Conservation (phyloP, 352 stramenopile genomes). For the Phytophthora kernoviae region DNA sequence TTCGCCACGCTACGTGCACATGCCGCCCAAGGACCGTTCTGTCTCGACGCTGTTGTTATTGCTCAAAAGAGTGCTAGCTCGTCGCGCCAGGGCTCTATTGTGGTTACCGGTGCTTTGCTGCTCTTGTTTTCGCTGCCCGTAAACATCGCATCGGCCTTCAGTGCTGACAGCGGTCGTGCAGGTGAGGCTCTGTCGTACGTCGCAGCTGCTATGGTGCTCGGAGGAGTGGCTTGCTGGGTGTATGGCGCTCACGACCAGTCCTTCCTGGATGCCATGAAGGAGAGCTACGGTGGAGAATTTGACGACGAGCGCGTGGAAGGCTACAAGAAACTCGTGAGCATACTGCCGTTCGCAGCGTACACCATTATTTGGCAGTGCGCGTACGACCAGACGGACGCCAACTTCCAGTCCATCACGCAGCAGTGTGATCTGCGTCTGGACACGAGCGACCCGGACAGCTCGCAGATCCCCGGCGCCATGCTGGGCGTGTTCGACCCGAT, state of each 20-base stretch:
- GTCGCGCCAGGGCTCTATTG: constrained; percentile 29
- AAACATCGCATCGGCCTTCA: constrained; percentile 65
- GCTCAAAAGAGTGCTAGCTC: constrained; percentile 24
- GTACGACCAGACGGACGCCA: constrained; percentile 64
- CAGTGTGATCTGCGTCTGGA: constrained; percentile 56
- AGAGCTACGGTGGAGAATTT: constrained; percentile 45
- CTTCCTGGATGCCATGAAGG: constrained; percentile 55
- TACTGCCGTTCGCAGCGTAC: constrained; percentile 55
- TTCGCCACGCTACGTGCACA: constrained; percentile 49
- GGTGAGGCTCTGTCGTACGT: constrained; percentile 56
- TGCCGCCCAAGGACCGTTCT: constrained; percentile 38
- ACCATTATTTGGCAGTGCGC: constrained; percentile 64
- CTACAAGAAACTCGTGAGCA: constrained; percentile 56
- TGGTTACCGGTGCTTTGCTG: constrained; percentile 35
- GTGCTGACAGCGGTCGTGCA: constrained; percentile 21
- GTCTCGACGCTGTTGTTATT: constrained; percentile 55
- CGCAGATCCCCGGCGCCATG: constrained; percentile 49
- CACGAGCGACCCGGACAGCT: constrained; percentile 28
- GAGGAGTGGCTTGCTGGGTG: constrained; percentile 56
- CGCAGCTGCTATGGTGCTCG: constrained; percentile 37
- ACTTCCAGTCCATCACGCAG: constrained; percentile 68
- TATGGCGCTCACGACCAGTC: constrained; percentile 45
- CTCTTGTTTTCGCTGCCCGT: constrained; percentile 43
- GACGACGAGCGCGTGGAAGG: constrained; percentile 46
- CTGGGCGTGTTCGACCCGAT: constrained; percentile 52